phyloP scores from a whole-genome alignment of 306 rosid genomes.

The Dalbergia oliveri region DNA sequence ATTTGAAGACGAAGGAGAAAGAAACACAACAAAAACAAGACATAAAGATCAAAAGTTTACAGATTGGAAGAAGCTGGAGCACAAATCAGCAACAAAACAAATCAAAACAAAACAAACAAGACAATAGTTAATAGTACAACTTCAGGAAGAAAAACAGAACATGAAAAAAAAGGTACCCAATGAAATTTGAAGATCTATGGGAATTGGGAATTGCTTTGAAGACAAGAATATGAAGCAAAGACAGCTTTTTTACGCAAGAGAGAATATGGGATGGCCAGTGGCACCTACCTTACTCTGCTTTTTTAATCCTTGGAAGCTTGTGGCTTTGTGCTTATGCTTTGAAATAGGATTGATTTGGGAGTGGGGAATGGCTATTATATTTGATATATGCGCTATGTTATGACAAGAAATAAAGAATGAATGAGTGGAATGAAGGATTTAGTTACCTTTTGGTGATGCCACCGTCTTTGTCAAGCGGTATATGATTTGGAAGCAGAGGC shows the following conservation, averaged over 20 bases:
- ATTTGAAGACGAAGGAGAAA: not conserved
- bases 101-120: not conserved
- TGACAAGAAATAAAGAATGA: not conserved
- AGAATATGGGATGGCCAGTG: not conserved
- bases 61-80: conserved; percentile 8
- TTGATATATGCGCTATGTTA: not conserved
- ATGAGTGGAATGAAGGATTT: not conserved
- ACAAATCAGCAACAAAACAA: conserved; percentile 18
- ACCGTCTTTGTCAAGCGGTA: not conserved
- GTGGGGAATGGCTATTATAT: not conserved
- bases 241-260: not conserved
- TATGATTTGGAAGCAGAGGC: not conserved
- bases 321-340: not conserved
- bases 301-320: not conserved
- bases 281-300: not conserved
- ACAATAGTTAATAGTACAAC: not conserved
- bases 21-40: not conserved
- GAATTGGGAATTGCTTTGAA: conserved; percentile 30
- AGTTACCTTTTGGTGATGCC: not conserved
- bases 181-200: conserved; percentile 47
- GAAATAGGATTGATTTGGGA: not conserved
- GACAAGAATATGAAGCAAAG: conserved; percentile 13
- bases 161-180: not conserved
- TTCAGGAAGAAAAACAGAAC: too few species aligned
- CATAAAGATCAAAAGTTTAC: not conserved